Percentiles rank a stretch among this genome's conserved stretches.
phyloP scores from a whole-genome alignment of 768 basidiomycete genomes.

The Calvatia gigantea region DNA sequence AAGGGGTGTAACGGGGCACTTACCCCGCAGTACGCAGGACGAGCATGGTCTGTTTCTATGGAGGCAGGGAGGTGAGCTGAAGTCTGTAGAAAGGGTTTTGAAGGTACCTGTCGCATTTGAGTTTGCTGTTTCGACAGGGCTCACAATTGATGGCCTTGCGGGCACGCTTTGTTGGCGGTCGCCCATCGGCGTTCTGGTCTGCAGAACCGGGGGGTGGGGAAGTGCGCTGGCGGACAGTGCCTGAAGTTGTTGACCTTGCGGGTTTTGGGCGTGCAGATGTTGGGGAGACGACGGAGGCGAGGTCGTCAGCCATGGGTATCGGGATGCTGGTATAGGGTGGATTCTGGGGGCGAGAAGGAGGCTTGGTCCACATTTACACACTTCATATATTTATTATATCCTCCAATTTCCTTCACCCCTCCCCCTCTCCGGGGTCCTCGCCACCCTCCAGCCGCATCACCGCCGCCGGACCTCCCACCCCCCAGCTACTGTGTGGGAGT shows the following conservation, averaged over 20 bases:
- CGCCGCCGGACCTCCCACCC: conserved; percentile 21
- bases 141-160: conserved; percentile 89
- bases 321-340: conserved; percentile 25
- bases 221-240: conserved; percentile 46
- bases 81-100: conserved; percentile 1
- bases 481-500: conserved; percentile 2
- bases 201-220: conserved; percentile 40
- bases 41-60: conserved; percentile 83
- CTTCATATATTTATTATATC: not conserved
- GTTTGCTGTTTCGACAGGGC: conserved; percentile 82
- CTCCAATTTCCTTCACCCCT: too few species aligned
- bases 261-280: conserved; percentile 38
- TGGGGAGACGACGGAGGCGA: conserved; percentile 34
- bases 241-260: conserved; percentile 33
- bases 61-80: conserved; percentile 7
- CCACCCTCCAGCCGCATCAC: conserved; percentile 17
- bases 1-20: conserved; percentile 21
- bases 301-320: conserved; percentile 34
- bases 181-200: conserved; percentile 48
- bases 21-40: conserved; percentile 80
- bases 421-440: conserved; percentile 4
- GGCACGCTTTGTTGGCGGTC: conserved; percentile 76
- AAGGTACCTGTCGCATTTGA: conserved; percentile 80
- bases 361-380: conserved; percentile 10
- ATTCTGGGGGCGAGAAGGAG: conserved; percentile 22